These are phyloP conservation scores for Dalbergia oliveri DNA, from an alignment of 306 rosid genomes.

Conservation along the genomic window DNA sequence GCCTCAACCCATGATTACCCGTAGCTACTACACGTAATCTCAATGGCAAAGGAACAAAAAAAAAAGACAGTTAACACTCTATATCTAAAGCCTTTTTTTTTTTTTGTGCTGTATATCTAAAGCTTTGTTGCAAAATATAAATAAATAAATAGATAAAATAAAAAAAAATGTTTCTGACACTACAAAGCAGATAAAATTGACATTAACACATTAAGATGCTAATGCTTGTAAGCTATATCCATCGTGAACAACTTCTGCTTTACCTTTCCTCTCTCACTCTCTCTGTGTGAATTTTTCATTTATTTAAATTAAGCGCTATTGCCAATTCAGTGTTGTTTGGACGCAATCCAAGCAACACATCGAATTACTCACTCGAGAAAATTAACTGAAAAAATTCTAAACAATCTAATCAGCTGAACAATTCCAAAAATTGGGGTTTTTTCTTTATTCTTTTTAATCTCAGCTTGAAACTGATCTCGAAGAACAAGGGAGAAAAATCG, in stretches of 20 bases:
- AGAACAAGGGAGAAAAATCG: slow-evolving; percentile 10
- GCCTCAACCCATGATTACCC: background rate
- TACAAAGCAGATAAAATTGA: background rate
- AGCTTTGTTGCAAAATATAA: background rate
- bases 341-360: slow-evolving; percentile 8
- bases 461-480: slow-evolving; percentile 21
- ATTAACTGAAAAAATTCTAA: slow-evolving; percentile 15
- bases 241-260: background rate
- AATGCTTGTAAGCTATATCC: background rate
- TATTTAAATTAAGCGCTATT: background rate
- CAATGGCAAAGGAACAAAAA: too few species aligned
- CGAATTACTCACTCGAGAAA: slow-evolving; percentile 24
- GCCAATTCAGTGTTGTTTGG: slow-evolving; percentile 35
- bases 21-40: background rate
- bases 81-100: too few species aligned
- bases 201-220: background rate
- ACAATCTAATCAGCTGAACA: slow-evolving; percentile 12
- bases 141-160: background rate
- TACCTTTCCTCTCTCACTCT: background rate
- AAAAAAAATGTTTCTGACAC: background rate
- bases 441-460: background rate
- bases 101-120: background rate
- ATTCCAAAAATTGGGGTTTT: slow-evolving; percentile 1
- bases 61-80: too few species aligned
- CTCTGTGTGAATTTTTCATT: too few species aligned